These are phyloP conservation scores for Acorus calamus DNA, from an alignment of 106 monocot species.

Conservation along the genomic window DNA sequence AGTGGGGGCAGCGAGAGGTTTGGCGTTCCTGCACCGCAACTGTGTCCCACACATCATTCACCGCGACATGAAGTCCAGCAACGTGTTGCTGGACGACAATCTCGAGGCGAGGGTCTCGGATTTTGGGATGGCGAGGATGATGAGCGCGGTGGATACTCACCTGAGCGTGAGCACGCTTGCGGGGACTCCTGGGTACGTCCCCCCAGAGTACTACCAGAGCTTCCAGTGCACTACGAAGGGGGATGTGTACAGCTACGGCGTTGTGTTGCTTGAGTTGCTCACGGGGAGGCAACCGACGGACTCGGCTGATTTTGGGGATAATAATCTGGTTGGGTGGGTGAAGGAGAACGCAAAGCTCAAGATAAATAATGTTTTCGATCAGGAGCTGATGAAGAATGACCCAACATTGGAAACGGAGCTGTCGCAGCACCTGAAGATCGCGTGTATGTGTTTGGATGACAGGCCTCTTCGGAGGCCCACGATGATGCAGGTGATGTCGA, in stretches of 20 bases:
- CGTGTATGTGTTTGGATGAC: constrained; percentile 68
- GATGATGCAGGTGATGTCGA: constrained; percentile 82
- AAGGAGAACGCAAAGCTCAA: constrained; percentile 55
- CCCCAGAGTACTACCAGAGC: constrained; percentile 94
- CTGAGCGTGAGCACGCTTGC: constrained; percentile 75
- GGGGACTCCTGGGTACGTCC: constrained; percentile 87
- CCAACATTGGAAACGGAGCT: constrained; percentile 53
- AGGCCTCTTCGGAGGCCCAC: constrained; percentile 58
- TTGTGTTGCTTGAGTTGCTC: constrained; percentile 73
- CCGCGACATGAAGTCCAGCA: constrained; percentile 94
- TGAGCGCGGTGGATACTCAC: constrained; percentile 83
- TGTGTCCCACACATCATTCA: constrained; percentile 98
- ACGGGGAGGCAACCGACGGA: constrained; percentile 67
- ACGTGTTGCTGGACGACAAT: constrained; percentile 66
- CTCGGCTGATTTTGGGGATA: constrained; percentile 76
- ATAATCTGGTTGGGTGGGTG: constrained; percentile 90
- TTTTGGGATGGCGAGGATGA: constrained; percentile 87
- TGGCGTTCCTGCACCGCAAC: constrained; percentile 88
- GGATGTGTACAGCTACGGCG: constrained; percentile 91
- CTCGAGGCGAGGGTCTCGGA: constrained; percentile 83
- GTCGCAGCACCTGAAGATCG: constrained; percentile 70
- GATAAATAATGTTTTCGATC: constrained; percentile 56
- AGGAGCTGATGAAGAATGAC: constrained; percentile 43
- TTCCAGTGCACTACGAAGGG: constrained; percentile 90
- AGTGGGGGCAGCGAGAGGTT: constrained; percentile 62